Evolutionary conservation across 164 flowering plant genomes (phyloP).

Genomic region (Vitis labrusca): DNA sequence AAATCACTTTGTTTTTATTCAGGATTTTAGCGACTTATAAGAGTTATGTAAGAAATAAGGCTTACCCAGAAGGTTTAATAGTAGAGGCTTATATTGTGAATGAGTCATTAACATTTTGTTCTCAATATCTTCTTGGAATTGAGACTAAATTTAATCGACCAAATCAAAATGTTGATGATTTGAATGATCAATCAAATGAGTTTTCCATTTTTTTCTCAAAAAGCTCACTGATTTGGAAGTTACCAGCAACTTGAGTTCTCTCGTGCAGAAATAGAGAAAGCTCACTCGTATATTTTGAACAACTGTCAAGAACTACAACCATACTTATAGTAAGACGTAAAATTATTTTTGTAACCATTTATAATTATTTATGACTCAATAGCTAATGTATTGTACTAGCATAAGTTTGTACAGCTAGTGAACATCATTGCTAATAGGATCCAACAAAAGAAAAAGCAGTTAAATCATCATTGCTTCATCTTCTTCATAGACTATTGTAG

Average conservation of each 20-base stretch:
- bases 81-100: neutral
- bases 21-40: neutral
- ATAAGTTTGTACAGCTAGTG: too few relatives aligned
- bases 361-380: too few relatives aligned
- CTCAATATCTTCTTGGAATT: neutral
- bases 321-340: neutral
- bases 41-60: neutral
- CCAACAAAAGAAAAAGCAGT: too few relatives aligned
- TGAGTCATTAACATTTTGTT: neutral
- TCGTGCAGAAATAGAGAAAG: neutral
- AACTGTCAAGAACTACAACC: neutral
- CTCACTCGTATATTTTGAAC: neutral
- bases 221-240: neutral
- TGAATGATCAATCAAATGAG: neutral
- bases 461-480: too few relatives aligned
- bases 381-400: too few relatives aligned
- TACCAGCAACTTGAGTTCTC: too few relatives aligned
- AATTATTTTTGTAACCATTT: too few relatives aligned
- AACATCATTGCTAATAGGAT: too few relatives aligned
- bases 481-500: too few relatives aligned
- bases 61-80: conserved; percentile 2
- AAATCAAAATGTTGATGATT: neutral
- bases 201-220: neutral
- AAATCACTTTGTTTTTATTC: too few relatives aligned
- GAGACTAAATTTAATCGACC: neutral